Base-by-base conservation (phyloP, 352 stramenopile genomes). In the Pythium periplocum region DNA sequence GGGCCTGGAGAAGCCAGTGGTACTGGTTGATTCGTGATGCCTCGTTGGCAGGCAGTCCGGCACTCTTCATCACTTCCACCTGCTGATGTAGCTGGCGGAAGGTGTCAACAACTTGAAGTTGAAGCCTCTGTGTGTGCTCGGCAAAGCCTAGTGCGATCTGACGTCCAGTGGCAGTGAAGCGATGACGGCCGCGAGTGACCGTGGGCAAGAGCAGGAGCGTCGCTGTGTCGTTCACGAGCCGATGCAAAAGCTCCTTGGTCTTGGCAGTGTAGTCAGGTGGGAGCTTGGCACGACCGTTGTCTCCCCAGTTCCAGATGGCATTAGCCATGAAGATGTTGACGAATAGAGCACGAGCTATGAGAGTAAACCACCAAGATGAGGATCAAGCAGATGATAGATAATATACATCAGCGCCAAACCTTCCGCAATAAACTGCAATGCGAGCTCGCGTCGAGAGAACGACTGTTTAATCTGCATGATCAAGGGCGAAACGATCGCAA, bases 1-100 rank as follows among this genome's bases (percentile, higher is more conserved):
- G 80, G 47, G 78, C 80, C 54, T 91, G 75, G 2, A 95, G 67
- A 45, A 95, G 66, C 85, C 85, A 95, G 50, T 93, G 79, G 53
- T 93, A 93, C 61, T 93, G 85, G 51, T 93, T 93, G 58, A 93
- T 87, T 26, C 85, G 80, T n/a, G 79, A 92, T 12, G 85, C 82
- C 60, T 95, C 85, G 43, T 95, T 95, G 0, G 80, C 78, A 26
- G 82, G 85, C 12, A 95, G 62, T 0, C 83, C 85, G 6, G 48
- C 72, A 2, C 38, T 35, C 60, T 95, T 93, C 71, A 95, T 75
- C 2, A 83, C 62, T 61, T 93, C 85, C 0, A 95, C 81, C 57
- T 88, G 78, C 11, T 69, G 59, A 50, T 93, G 84, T 4, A 95
- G 58, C 32, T 64, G 59, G 34, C 68, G 75, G 38, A 95, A 83